Evolutionary conservation across 23 red algal species (phyloP).

Genomic region (Gracilariopsis chorda): DNA sequence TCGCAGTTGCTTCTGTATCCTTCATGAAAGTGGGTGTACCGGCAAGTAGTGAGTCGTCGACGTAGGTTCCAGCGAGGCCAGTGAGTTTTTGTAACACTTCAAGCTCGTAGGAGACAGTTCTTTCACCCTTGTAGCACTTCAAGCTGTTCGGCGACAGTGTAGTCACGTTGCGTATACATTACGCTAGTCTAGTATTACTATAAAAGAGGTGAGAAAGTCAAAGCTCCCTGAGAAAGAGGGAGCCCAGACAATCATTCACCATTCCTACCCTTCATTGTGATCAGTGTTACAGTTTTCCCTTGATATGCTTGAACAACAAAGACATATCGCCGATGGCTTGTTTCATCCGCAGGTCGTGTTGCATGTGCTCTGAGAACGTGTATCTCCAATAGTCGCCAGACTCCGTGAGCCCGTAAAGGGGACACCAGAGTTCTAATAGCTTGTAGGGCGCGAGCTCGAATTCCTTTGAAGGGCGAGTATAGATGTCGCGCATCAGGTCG

Average conservation of each 20-base stretch:
- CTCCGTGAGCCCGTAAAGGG: constrained; percentile 25
- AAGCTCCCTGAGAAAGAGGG: no score
- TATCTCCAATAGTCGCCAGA: constrained; percentile 40
- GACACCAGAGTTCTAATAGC: constrained; percentile 8
- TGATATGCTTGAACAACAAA: constrained; percentile 5
- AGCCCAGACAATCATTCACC: no score
- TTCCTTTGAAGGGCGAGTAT: neutral
- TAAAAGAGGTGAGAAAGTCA: no score
- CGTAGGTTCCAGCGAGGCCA: neutral
- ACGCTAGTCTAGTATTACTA: no score
- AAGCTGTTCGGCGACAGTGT: no score
- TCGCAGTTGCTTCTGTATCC: neutral
- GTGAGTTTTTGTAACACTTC: neutral
- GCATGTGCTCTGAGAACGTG: constrained; percentile 20
- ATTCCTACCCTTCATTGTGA: no score
- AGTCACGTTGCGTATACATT: no score
- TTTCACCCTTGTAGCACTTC: no score
- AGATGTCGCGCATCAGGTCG: constrained; percentile 30
- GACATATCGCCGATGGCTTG: neutral
- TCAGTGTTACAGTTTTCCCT: neutral
- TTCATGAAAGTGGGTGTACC: constrained; percentile 27
- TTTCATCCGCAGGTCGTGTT: constrained; percentile 18
- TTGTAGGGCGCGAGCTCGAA: constrained; percentile 1
- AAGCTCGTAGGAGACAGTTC: no score
- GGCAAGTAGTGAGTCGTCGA: constrained; percentile 16